These are phyloP conservation scores for Crotalaria pallida DNA, from an alignment of 306 rosid species.

Conservation along the genomic window DNA sequence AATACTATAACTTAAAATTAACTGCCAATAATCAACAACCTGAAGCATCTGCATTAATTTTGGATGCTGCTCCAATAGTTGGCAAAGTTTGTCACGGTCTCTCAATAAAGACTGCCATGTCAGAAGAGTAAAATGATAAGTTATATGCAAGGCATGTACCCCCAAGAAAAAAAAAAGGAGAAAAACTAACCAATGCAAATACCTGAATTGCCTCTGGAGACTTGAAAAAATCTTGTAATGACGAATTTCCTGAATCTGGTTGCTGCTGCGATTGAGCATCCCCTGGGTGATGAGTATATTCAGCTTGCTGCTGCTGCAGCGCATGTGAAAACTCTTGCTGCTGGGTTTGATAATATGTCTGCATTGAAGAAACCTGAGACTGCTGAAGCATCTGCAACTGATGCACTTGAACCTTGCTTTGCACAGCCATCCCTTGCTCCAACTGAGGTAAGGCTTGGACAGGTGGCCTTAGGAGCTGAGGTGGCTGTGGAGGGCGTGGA, in stretches of 20 bases:
- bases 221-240: conserved; percentile 79
- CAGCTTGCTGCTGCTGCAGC: conserved; percentile 54
- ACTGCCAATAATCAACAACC: conserved; percentile 37
- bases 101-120: conserved; percentile 77
- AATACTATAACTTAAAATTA: background rate
- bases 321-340: conserved; percentile 48
- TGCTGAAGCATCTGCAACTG: conserved; percentile 71
- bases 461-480: conserved; percentile 91
- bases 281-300: conserved; percentile 47
- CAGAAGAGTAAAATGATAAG: conserved; percentile 19
- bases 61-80: conserved; percentile 98
- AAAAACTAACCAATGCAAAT: background rate
- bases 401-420: conserved; percentile 51
- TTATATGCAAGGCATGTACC: background rate
- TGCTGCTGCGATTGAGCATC: conserved; percentile 52
- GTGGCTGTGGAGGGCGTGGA: conserved; percentile 93
- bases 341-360: conserved; percentile 57
- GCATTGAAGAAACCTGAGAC: conserved; percentile 66
- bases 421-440: conserved; percentile 61
- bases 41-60: conserved; percentile 98
- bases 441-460: conserved; percentile 64
- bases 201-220: conserved; percentile 99
- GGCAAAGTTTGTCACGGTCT: conserved; percentile 89
- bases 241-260: conserved; percentile 71
- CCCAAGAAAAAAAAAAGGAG: background rate